Percentiles rank a stretch among this genome's conserved stretches.
Conservation (phyloP, 495 filamentous ascomycete species). For the Podospora pseudopauciseta region DNA sequence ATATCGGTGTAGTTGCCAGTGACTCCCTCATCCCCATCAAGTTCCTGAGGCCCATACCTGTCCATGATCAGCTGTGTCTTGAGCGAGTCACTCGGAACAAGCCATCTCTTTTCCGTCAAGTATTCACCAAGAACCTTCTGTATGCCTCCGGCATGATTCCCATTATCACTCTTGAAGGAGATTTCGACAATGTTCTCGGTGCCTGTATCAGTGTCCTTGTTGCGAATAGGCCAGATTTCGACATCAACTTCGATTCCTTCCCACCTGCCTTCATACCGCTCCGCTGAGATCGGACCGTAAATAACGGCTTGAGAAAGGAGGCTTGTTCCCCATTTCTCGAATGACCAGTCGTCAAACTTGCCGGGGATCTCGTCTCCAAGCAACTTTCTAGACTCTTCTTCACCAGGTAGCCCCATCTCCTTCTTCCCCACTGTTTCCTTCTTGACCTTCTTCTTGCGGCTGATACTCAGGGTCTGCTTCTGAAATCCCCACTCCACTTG, state of each 20-base stretch:
- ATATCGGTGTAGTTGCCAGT: background rate
- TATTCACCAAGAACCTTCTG: slow-evolving; percentile 9
- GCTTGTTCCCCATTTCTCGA: slow-evolving; percentile 21
- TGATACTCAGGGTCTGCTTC: slow-evolving; percentile 33
- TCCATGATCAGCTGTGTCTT: slow-evolving; percentile 28
- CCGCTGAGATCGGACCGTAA: slow-evolving; percentile 28
- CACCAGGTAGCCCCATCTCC: slow-evolving; percentile 24
- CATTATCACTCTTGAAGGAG: slow-evolving; percentile 27
- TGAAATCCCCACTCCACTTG: slow-evolving; percentile 33
- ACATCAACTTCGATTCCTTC: slow-evolving; percentile 23
- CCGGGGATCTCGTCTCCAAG: slow-evolving; percentile 27
- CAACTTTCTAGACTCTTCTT: slow-evolving; percentile 20
- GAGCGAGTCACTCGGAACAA: slow-evolving; percentile 20
- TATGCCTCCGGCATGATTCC: slow-evolving; percentile 4
- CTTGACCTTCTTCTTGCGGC: slow-evolving; percentile 24
- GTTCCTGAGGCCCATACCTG: slow-evolving; percentile 11
- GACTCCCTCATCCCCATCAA: background rate
- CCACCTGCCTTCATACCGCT: slow-evolving; percentile 27
- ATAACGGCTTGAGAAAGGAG: slow-evolving; percentile 16
- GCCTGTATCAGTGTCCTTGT: slow-evolving; percentile 9
- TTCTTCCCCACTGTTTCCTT: slow-evolving; percentile 14
- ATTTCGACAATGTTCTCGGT: slow-evolving; percentile 29
- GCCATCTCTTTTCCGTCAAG: slow-evolving; percentile 23
- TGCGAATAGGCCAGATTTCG: slow-evolving; percentile 31
- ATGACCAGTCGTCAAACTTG: slow-evolving; percentile 28